These are phyloP conservation scores for Fraxinus paxiana DNA, from an alignment of 305 asterid genomes.

Conservation along the genomic window DNA sequence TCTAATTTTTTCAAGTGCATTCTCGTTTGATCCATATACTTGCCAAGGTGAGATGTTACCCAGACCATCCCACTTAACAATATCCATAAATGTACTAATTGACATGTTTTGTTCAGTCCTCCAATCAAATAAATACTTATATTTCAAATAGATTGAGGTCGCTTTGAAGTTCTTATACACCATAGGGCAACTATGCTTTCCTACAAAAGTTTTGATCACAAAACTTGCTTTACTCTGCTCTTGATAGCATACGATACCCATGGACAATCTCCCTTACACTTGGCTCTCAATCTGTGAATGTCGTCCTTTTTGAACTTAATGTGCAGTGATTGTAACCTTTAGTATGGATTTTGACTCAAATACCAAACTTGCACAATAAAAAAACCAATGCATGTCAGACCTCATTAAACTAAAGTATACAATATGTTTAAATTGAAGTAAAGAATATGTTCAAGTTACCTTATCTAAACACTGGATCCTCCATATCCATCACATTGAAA, in stretches of 20 bases:
- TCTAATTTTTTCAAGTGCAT: background rate
- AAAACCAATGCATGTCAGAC: background rate
- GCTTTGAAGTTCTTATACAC: background rate
- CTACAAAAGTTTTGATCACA: background rate
- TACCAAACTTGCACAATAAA: background rate
- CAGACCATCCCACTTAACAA: background rate
- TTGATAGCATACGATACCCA: background rate
- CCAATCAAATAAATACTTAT: no score
- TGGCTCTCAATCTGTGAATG: background rate
- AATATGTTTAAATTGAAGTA: background rate
- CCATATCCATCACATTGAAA: background rate
- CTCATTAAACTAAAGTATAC: background rate
- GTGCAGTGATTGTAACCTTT: background rate
- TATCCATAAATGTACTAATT: background rate
- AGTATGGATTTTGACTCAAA: background rate
- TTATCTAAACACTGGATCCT: background rate
- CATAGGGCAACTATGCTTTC: background rate
- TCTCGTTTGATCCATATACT: background rate
- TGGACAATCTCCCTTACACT: background rate
- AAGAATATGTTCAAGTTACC: background rate
- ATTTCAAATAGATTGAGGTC: background rate
- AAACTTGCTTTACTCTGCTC: background rate
- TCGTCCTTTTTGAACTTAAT: background rate
- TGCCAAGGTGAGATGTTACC: background rate
- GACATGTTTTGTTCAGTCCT: no score